Evolutionary conservation across 495 filamentous ascomycete species (phyloP).

Genomic region (Penicillium bovifimosum): DNA sequence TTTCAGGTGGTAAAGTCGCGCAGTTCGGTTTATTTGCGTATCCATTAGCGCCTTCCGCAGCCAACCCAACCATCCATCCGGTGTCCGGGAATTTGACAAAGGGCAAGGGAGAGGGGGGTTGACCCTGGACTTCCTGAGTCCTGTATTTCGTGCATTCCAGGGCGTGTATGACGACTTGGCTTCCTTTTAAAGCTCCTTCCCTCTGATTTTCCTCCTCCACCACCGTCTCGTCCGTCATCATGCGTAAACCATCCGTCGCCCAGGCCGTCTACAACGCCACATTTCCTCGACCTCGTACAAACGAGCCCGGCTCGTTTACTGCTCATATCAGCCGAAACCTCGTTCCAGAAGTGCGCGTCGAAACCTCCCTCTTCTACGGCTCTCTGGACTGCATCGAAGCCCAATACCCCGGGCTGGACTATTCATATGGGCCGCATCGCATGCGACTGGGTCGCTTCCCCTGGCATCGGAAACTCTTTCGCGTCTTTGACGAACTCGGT

Average conservation of each 20-base stretch:
- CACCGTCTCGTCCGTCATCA: slow-evolving; percentile 24
- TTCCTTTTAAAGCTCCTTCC: not conserved
- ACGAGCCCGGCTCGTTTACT: slow-evolving; percentile 52
- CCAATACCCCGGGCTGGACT: slow-evolving; percentile 88
- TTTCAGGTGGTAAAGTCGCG: not conserved
- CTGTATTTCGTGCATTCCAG: slow-evolving; percentile 1
- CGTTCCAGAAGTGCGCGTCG: slow-evolving; percentile 83
- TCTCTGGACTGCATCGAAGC: slow-evolving; percentile 79
- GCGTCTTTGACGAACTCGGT: slow-evolving; percentile 70
- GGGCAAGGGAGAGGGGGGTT: slow-evolving; percentile 4
- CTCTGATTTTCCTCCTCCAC: not conserved
- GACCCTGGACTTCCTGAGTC: not conserved
- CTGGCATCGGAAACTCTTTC: slow-evolving; percentile 77
- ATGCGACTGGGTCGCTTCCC: slow-evolving; percentile 74
- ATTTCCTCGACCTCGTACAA: slow-evolving; percentile 51
- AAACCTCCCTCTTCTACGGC: slow-evolving; percentile 81
- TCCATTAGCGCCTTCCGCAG: not conserved
- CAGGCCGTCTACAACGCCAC: slow-evolving; percentile 52
- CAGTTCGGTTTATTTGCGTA: not conserved
- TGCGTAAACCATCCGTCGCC: slow-evolving; percentile 56
- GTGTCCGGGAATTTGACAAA: slow-evolving; percentile 3
- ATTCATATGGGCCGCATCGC: slow-evolving; percentile 73
- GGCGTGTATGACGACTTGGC: not conserved
- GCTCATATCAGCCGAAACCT: slow-evolving; percentile 60
- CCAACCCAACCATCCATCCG: not conserved